Base-by-base conservation (phyloP, 495 filamentous ascomycete species). In the Neurospora sp. region DNA sequence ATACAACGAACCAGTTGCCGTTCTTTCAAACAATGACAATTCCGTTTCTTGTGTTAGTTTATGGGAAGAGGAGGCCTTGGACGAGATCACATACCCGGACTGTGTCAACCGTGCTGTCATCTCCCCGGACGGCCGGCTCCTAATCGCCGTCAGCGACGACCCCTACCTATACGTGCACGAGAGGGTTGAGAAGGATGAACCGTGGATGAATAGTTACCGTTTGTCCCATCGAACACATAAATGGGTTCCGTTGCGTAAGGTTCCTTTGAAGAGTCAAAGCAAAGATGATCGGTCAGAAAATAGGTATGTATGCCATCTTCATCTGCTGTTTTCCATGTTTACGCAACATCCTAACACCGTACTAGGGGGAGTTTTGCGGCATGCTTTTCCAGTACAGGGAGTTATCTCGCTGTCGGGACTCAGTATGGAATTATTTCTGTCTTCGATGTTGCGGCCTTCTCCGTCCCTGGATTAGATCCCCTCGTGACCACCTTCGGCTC, bases 71-170 rank as follows among this genome's bases (percentile, higher is more conserved):
- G 76, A 82, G 37, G 85, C 89, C 17, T 81, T 94, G 45, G 88
- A 91, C 43, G 86, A 89, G 70, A 81, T 97, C 28, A 84, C 88
- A 7, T 92, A 94, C 73, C 89, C 91, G 45, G 90, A 92, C 75
- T 90, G 88, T 71, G 95, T 97, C 83, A 99, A 99, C 80, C 94
- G 96, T 80, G 92, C 94, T 6, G 89, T 94, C 24, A 90, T 99
- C 59, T 97, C 94, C 37, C 96, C 96, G 0, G 92, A 98, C 76
- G 94, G 94, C 0, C 86, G 85, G 48, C 81, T 96, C 21, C 87
- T 98, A 6, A 85, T 94, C 4, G 92, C 93, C 11, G 91, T 98
- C 45, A 93, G 94, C 31, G 96, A 99, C 76, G 89, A 93, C 77
- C 89, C 91, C 4, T 90, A 86, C 73, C 90, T 93, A 3, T 97